Base-by-base conservation (phyloP, 2,329 filamentous ascomycete genomes). In the Knufia fluminis region DNA sequence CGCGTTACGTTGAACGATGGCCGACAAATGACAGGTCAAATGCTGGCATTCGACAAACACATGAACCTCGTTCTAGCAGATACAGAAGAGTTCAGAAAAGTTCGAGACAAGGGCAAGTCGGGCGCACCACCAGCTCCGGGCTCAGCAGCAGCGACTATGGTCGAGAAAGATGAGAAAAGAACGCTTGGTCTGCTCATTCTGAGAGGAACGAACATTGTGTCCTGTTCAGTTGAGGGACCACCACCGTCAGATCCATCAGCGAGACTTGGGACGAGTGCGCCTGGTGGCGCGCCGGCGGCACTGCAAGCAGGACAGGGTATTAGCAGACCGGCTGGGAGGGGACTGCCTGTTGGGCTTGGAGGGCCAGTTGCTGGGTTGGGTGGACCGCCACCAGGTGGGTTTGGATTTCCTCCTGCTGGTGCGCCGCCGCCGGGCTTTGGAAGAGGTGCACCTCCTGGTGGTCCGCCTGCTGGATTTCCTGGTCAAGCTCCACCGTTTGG, bases 51-150 rank as follows among this genome's bases (percentile, higher is more conserved):
- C 64, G 92, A 98, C 71, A 97, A 97, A 89, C 92, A 98, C 71
- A 98, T 98, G 92, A 98, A 98, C 69, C 80, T 98, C 58, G 92
- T 98, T 54, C 85, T 98, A 55, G 92, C 91, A 70, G 92, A 98
- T 65, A 97, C 92, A 59, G 92, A 98, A 78, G 91, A 97, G 69
- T 96, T 95, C 70, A 86, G 90, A 67, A 85, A 85, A 65, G 83
- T 91, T 55, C 80, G 86, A 69, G 91, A 85, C 74, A 80, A 83
- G 61, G 77, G 80, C 60, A 94, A 92, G 73, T 72, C 78, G 47
- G 69, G 77, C n/a, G 65, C 68, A 41, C 62, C 67, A 45, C 80
- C 84, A 38, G 79, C 82, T 19, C 77, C 77, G 54, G 75, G 81
- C 57, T 76, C 76, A 49, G 77, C 80, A 58, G 72, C 78, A 46